These are phyloP conservation scores for Paramecium pentaurelia DNA, from an alignment of 73 alveolate genomes.

Conservation along the genomic window DNA sequence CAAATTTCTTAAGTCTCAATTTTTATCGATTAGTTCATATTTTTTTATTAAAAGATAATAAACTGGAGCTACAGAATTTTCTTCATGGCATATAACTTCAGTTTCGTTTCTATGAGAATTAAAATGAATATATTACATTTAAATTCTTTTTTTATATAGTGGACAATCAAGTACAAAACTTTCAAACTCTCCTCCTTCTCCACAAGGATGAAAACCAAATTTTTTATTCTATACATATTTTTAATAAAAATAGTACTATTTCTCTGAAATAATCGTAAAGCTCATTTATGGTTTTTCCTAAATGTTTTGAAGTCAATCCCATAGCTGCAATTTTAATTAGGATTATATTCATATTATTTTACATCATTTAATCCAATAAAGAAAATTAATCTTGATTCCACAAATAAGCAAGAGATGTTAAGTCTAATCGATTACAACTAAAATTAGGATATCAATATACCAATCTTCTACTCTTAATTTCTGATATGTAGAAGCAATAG, in stretches of 20 bases:
- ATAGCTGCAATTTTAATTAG: slow-evolving; percentile 89
- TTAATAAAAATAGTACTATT: neutral
- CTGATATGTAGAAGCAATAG: slow-evolving; percentile 92
- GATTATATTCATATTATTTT: slow-evolving; percentile 85
- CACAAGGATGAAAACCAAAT: slow-evolving; percentile 95
- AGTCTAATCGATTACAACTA: slow-evolving; percentile 86
- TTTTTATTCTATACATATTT: slow-evolving; percentile 62
- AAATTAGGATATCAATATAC: neutral
- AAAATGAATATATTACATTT: slow-evolving; percentile 31
- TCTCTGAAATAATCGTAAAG: slow-evolving; percentile 63
- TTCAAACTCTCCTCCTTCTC: slow-evolving; percentile 99
- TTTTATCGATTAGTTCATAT: neutral
- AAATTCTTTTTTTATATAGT: slow-evolving; percentile 67
- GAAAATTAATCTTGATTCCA: slow-evolving; percentile 93
- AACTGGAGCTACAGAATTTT: slow-evolving; percentile 3
- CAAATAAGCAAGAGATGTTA: slow-evolving; percentile 83
- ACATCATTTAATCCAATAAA: slow-evolving; percentile 89
- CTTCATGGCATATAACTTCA: neutral
- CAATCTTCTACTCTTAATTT: slow-evolving; percentile 96
- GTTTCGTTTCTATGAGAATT: neutral
- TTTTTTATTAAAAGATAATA: neutral
- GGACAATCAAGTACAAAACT: slow-evolving; percentile 92
- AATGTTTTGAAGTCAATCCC: slow-evolving; percentile 78
- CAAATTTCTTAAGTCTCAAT: neutral
- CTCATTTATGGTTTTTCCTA: slow-evolving; percentile 68